These are phyloP conservation scores for Monoraphidium neglectum DNA, from an alignment of 139 green algal species.

Conservation along the genomic window DNA sequence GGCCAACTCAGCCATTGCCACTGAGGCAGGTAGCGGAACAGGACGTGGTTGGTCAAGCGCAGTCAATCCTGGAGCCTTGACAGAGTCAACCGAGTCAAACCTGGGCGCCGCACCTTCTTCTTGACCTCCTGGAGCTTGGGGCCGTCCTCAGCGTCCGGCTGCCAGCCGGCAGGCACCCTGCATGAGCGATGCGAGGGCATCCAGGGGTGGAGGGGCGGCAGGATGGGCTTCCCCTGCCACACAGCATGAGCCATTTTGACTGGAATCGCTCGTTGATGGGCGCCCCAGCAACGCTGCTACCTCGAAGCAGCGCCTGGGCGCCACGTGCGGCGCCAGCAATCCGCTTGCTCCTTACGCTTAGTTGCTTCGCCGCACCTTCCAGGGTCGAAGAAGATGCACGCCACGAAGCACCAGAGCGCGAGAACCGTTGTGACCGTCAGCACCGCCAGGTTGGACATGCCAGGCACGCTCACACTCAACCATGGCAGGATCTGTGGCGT, in stretches of 20 bases:
- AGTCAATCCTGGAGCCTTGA: no score
- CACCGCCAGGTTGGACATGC: slow-evolving; percentile 54
- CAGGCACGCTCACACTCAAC: slow-evolving; percentile 65
- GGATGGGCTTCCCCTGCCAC: no score
- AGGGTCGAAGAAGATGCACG: slow-evolving; percentile 66
- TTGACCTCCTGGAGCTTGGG: slow-evolving; percentile 55
- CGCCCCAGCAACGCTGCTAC: not conserved
- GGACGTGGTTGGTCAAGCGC: no score
- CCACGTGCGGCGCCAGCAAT: no score
- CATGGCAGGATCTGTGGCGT: slow-evolving; percentile 68
- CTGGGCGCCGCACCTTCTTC: slow-evolving; percentile 52
- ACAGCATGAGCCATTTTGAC: no score
- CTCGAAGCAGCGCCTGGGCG: not conserved
- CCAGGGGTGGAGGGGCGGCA: not conserved
- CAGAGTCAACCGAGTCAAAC: no score
- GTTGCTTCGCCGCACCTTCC: slow-evolving; percentile 48
- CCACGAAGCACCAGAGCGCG: slow-evolving; percentile 58
- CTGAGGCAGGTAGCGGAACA: no score
- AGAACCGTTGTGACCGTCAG: slow-evolving; percentile 44
- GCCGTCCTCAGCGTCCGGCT: slow-evolving; percentile 41
- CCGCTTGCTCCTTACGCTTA: no score
- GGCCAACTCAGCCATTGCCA: no score
- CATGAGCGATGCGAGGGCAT: not conserved
- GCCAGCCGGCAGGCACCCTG: slow-evolving; percentile 48
- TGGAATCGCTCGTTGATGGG: no score